Percentiles rank a stretch among this genome's conserved stretches.
phyloP scores from a whole-genome alignment of 441 rosid genomes.

The Brassica balearica region DNA sequence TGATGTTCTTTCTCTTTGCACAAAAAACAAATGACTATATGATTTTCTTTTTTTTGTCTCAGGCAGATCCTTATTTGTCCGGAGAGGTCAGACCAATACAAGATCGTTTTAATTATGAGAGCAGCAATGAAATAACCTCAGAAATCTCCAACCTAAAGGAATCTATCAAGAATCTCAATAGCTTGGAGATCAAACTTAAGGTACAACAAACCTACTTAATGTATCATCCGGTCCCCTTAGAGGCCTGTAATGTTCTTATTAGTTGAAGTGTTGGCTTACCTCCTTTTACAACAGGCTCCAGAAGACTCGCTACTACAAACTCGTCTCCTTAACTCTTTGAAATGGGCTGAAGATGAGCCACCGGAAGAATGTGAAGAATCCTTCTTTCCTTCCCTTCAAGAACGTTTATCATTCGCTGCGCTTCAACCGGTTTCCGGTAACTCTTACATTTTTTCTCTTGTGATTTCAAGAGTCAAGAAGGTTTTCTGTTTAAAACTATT shows the following conservation, averaged over 20 bases:
- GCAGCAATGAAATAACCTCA: conserved; percentile 42
- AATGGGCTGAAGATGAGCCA: conserved; percentile 68
- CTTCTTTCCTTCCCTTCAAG: conserved; percentile 64
- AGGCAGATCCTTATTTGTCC: conserved; percentile 77
- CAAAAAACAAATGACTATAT: not conserved
- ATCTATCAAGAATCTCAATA: conserved; percentile 61
- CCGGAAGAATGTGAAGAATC: conserved; percentile 57
- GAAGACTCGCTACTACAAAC: conserved; percentile 69
- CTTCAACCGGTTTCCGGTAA: conserved; percentile 72
- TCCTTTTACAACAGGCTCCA: conserved; percentile 56
- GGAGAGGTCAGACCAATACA: conserved; percentile 68
- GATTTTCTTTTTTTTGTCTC: conserved; percentile 33
- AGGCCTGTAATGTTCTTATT: conserved; percentile 8
- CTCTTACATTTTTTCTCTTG: conserved; percentile 10
- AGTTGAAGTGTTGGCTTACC: conserved; percentile 27
- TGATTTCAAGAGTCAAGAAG: not conserved
- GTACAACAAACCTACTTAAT: conserved; percentile 42
- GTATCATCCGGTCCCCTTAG: not conserved
- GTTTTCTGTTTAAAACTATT: not conserved
- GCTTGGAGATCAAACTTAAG: conserved; percentile 82
- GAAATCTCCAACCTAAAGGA: conserved; percentile 56
- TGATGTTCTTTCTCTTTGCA: not conserved
- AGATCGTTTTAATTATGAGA: conserved; percentile 51
- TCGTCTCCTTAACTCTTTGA: conserved; percentile 56
- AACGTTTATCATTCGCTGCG: conserved; percentile 70